Conservation (phyloP, 2,329 filamentous ascomycete species). For the Phoma sp. region DNA sequence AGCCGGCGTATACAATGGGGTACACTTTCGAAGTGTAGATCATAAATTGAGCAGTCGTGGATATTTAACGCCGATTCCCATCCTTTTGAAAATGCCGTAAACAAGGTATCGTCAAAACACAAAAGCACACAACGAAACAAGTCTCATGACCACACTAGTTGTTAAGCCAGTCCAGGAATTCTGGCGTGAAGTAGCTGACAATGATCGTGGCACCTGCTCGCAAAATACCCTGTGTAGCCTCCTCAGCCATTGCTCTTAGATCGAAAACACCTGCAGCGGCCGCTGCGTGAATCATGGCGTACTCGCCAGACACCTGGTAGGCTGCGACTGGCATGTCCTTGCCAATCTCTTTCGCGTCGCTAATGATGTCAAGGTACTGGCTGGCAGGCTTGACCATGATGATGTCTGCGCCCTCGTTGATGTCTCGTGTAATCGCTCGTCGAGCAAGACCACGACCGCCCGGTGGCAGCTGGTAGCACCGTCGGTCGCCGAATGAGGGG, state of each 20-base stretch:
- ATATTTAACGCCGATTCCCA: conserved; percentile 14
- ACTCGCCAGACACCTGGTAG: conserved; percentile 97
- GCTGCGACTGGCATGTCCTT: conserved; percentile 91
- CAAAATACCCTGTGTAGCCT: conserved; percentile 91
- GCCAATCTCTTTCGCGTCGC: conserved; percentile 92
- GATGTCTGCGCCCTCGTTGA: conserved; percentile 91
- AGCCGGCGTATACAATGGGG: neutral
- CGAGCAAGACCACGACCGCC: conserved; percentile 90
- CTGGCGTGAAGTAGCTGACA: conserved; percentile 92
- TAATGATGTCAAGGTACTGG: conserved; percentile 96
- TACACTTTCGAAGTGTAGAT: neutral
- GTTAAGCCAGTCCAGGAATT: conserved; percentile 68
- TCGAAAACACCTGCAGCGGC: conserved; percentile 98
- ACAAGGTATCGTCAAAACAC: conserved; percentile 8
- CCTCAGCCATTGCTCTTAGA: conserved; percentile 91
- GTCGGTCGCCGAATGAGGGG: conserved; percentile 91
- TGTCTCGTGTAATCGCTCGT: conserved; percentile 87
- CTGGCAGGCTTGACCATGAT: conserved; percentile 99
- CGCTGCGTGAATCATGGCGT: conserved; percentile 94
- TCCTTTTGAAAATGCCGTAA: conserved; percentile 12
- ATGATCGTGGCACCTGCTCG: conserved; percentile 92
- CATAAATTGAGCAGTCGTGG: conserved; percentile 9
- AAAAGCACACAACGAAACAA: neutral
- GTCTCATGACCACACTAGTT: conserved; percentile 24
- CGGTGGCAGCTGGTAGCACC: conserved; percentile 95